phyloP scores from a whole-genome alignment of 306 rosid species.

The Herpetospermum pedunculosum region DNA sequence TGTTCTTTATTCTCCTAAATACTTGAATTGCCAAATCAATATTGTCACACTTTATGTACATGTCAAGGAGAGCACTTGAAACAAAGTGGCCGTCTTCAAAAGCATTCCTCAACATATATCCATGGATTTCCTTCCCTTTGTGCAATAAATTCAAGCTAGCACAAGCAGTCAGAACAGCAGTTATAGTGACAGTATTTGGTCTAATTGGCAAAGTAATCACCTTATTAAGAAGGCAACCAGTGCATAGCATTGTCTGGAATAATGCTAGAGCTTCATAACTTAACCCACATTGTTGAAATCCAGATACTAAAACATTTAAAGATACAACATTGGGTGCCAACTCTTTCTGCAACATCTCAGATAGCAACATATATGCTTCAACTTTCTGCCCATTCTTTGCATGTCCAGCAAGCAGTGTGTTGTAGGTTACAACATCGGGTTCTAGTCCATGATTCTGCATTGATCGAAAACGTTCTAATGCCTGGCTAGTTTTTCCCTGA shows the following conservation, averaged over 20 bases:
- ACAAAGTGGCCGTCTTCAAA: slow-evolving; percentile 20
- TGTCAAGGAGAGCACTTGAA: slow-evolving; percentile 26
- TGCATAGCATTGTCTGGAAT: slow-evolving; percentile 21
- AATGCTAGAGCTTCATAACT: slow-evolving; percentile 30
- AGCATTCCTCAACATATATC: slow-evolving; percentile 20
- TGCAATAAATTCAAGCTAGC: slow-evolving; percentile 22
- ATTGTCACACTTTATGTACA: slow-evolving; percentile 23
- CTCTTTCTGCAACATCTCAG: slow-evolving; percentile 22
- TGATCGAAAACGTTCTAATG: slow-evolving; percentile 20
- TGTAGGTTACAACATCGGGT: slow-evolving; percentile 36
- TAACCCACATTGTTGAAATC: slow-evolving; percentile 39
- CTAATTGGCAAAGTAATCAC: background rate
- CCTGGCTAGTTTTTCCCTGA: slow-evolving; percentile 17
- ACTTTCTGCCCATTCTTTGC: slow-evolving; percentile 29
- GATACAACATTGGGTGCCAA: slow-evolving; percentile 26
- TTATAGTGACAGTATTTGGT: slow-evolving; percentile 21
- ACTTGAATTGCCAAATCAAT: slow-evolving; percentile 17
- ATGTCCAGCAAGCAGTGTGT: slow-evolving; percentile 26
- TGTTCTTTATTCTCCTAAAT: slow-evolving; percentile 13
- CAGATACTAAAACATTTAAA: slow-evolving; percentile 29
- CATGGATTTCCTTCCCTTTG: slow-evolving; percentile 43
- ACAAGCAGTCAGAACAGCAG: slow-evolving; percentile 36
- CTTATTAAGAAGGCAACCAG: slow-evolving; percentile 9
- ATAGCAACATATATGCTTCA: slow-evolving; percentile 29
- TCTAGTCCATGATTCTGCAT: slow-evolving; percentile 20